phyloP scores from a whole-genome alignment of 2,329 filamentous ascomycete genomes.

The Neofusicoccum laricinum region DNA sequence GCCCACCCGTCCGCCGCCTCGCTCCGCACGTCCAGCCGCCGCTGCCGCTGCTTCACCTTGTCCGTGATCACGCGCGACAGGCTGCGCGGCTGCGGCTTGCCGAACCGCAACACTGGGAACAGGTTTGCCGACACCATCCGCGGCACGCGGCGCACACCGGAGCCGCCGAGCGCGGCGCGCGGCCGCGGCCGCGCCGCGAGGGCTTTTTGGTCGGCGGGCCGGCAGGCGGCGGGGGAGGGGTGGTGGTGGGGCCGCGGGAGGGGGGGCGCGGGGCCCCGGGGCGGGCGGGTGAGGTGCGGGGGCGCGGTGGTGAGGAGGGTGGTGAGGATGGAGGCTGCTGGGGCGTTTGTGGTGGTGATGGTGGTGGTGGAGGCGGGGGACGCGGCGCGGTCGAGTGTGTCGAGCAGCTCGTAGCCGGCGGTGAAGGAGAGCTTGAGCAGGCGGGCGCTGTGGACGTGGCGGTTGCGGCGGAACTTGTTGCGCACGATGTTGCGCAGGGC shows the following conservation, averaged over 20 bases:
- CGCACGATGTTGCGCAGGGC: slow-evolving; percentile 59
- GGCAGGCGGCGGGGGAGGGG: slow-evolving; percentile 26
- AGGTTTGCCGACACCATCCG: slow-evolving; percentile 54
- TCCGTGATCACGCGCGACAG: slow-evolving; percentile 58
- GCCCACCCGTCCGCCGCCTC: slow-evolving; percentile 39
- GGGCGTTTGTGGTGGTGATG: slow-evolving; percentile 40
- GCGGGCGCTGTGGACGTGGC: slow-evolving; percentile 55
- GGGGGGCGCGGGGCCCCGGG: background rate
- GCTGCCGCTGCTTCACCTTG: slow-evolving; percentile 46
- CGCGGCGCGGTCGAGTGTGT: background rate
- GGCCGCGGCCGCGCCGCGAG: slow-evolving; percentile 53
- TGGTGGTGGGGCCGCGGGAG: background rate
- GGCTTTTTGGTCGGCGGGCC: slow-evolving; percentile 36
- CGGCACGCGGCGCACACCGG: slow-evolving; percentile 58
- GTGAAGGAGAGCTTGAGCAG: slow-evolving; percentile 62
- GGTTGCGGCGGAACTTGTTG: slow-evolving; percentile 62
- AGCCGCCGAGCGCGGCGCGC: slow-evolving; percentile 48
- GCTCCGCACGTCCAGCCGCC: slow-evolving; percentile 35
- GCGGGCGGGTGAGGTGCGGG: slow-evolving; percentile 20
- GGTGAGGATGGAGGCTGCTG: slow-evolving; percentile 26
- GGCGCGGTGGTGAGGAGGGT: slow-evolving; percentile 27
- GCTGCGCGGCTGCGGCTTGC: slow-evolving; percentile 61
- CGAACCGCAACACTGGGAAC: slow-evolving; percentile 64
- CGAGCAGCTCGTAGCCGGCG: slow-evolving; percentile 50
- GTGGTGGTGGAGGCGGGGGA: background rate